Base-by-base conservation (phyloP, 805 yeast genomes). In the Hanseniaspora mollemarum region DNA sequence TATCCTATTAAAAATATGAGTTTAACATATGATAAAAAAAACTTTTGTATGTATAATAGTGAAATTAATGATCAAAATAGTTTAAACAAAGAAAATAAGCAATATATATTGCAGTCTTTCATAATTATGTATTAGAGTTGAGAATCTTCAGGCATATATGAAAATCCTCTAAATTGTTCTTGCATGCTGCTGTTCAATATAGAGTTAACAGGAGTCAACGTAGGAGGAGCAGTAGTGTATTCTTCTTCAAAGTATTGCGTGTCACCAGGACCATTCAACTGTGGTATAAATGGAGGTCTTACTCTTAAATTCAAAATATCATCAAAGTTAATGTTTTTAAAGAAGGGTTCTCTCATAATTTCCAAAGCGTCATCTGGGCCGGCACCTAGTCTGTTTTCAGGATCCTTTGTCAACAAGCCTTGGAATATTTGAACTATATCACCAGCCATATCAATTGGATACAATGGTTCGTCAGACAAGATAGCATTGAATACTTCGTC, bases 401-500 rank as follows among this genome's bases (percentile, higher is more conserved):
- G 96, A 63, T 90, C 96, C 62, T 94, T 83, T 1, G 95, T 86
- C 57, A 92, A 72, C 57, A 92, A 73, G 40, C 90, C 87, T 67
- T 90, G 96, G 66, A 92, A 74, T 43, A 92, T 81, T 56, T 94
- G 87, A 35, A 92, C 98, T 1, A 96, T 87, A 63, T 88, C 96
- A 54, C 94, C 81, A 1, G 96, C 92, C 96, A 92, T 90, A 63
- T 87, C 92, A 56, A 92, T 87, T 31, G 97, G 98, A 66, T 88
- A 92, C 59, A 87, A 72, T 9, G 96, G 97, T 65, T 92, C 98
- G 71, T 92, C 98, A 35, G 92, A 83, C 55, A 88, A 77, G 60
- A 92, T 92, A 13, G 98, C 96, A 66, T 88, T 92, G 68, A 90
- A 92, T 32, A 92, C 87, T 67, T 92, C 98, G 62, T 92, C 97